Evolutionary conservation across 768 basidiomycete genomes (phyloP).

Genomic region (Coprinellus aureogranulatus): DNA sequence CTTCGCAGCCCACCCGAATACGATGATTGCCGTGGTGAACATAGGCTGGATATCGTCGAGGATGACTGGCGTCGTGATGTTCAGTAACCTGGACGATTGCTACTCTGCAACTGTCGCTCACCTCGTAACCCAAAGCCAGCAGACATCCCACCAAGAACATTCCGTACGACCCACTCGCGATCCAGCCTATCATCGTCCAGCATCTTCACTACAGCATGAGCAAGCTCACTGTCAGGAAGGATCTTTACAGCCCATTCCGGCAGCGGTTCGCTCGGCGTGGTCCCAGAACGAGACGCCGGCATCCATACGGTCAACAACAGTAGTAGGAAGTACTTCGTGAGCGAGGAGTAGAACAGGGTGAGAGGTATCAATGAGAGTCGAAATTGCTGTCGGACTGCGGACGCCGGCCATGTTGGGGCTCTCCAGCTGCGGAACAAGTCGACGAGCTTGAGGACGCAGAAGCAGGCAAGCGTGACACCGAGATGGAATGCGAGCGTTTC

Average conservation of each 20-base stretch:
- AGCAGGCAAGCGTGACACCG: slow-evolving; percentile 61
- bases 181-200: slow-evolving; percentile 75
- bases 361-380: slow-evolving; percentile 76
- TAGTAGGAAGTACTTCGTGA: slow-evolving; percentile 82
- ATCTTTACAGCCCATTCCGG: slow-evolving; percentile 26
- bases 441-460: slow-evolving; percentile 43
- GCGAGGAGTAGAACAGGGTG: slow-evolving; percentile 78
- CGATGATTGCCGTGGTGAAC: slow-evolving; percentile 72
- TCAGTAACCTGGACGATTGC: too few relatives aligned
- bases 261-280: slow-evolving; percentile 20
- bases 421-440: slow-evolving; percentile 32
- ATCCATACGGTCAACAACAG: slow-evolving; percentile 80
- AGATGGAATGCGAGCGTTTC: slow-evolving; percentile 76
- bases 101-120: too few relatives aligned
- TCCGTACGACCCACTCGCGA: slow-evolving; percentile 81
- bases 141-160: slow-evolving; percentile 81
- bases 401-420: slow-evolving; percentile 19
- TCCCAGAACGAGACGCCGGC: slow-evolving; percentile 38
- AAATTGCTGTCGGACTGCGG: slow-evolving; percentile 64
- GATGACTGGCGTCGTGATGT: slow-evolving; percentile 49
- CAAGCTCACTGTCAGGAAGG: slow-evolving; percentile 28
- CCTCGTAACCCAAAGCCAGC: slow-evolving; percentile 84
- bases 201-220: slow-evolving; percentile 45
- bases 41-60: slow-evolving; percentile 74
- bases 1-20: slow-evolving; percentile 72